These are phyloP conservation scores for Penicillium parvum DNA, from an alignment of 495 filamentous ascomycete genomes.

Conservation along the genomic window DNA sequence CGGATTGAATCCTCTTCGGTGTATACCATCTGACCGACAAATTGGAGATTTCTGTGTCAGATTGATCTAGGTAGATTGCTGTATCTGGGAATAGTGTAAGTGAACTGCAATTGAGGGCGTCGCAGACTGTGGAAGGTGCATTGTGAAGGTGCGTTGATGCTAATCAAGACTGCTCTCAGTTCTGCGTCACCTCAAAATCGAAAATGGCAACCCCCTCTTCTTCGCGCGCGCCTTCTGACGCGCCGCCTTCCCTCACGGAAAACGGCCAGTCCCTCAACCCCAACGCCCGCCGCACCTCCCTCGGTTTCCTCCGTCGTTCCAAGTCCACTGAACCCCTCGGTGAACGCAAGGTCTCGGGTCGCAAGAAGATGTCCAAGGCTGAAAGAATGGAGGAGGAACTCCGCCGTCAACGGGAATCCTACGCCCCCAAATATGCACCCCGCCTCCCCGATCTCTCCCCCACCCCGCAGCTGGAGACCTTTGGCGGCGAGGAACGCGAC, in stretches of 20 bases:
- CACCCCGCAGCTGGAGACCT: slow-evolving; percentile 59
- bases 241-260: slow-evolving; percentile 19
- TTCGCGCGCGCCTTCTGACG: slow-evolving; percentile 19
- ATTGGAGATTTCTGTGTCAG: too few species aligned
- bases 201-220: slow-evolving; percentile 22
- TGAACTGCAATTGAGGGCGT: too few species aligned
- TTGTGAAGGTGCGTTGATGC: too few species aligned
- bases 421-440: slow-evolving; percentile 67
- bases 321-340: slow-evolving; percentile 65
- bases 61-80: too few species aligned
- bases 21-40: not conserved
- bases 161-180: too few species aligned
- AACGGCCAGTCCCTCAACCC: slow-evolving; percentile 22
- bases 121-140: too few species aligned
- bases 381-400: slow-evolving; percentile 61
- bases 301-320: slow-evolving; percentile 70
- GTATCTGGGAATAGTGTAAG: too few species aligned
- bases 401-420: slow-evolving; percentile 60
- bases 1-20: slow-evolving; percentile 5
- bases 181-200: not conserved
- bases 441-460: slow-evolving; percentile 74
- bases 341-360: slow-evolving; percentile 49
- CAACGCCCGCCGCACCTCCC: slow-evolving; percentile 37
- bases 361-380: slow-evolving; percentile 60
- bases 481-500: slow-evolving; percentile 63